Conservation (phyloP, 2,329 filamentous ascomycete species). For the Hypoxylon sp. region DNA sequence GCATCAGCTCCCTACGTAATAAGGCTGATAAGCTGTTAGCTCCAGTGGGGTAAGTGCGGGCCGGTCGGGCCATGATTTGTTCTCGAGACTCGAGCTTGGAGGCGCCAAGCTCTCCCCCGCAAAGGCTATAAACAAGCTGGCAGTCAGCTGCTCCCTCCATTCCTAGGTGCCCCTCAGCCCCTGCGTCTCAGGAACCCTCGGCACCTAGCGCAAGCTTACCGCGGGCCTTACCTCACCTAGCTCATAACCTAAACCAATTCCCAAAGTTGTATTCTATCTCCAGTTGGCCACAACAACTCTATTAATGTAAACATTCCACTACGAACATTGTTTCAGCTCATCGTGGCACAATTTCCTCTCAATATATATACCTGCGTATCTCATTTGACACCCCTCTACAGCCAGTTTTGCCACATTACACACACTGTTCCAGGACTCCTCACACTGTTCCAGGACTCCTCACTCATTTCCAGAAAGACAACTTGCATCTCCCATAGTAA, state of each 20-base stretch:
- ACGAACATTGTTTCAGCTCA: slow-evolving; percentile 14
- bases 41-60: slow-evolving; percentile 36
- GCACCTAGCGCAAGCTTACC: slow-evolving; percentile 26
- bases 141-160: slow-evolving; percentile 29
- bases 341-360: slow-evolving; percentile 22
- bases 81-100: slow-evolving; percentile 14
- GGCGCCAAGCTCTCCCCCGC: slow-evolving; percentile 39
- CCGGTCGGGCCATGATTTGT: slow-evolving; percentile 18
- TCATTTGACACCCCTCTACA: slow-evolving; percentile 17
- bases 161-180: slow-evolving; percentile 17
- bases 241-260: slow-evolving; percentile 8
- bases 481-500: slow-evolving; percentile 7
- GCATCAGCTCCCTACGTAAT: slow-evolving; percentile 29
- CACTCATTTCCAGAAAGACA: slow-evolving; percentile 15
- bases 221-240: slow-evolving; percentile 1
- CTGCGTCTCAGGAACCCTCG: slow-evolving; percentile 43
- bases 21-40: slow-evolving; percentile 34
- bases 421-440: not conserved
- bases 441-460: not conserved
- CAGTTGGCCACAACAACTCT: slow-evolving; percentile 10
- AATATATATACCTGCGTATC: slow-evolving; percentile 20
- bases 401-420: slow-evolving; percentile 5
- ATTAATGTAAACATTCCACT: slow-evolving; percentile 22
- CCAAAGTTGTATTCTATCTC: not conserved
- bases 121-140: slow-evolving; percentile 29